phyloP scores from a whole-genome alignment of 1,139 yeast species.

The Magnusiomyces clavatus region DNA sequence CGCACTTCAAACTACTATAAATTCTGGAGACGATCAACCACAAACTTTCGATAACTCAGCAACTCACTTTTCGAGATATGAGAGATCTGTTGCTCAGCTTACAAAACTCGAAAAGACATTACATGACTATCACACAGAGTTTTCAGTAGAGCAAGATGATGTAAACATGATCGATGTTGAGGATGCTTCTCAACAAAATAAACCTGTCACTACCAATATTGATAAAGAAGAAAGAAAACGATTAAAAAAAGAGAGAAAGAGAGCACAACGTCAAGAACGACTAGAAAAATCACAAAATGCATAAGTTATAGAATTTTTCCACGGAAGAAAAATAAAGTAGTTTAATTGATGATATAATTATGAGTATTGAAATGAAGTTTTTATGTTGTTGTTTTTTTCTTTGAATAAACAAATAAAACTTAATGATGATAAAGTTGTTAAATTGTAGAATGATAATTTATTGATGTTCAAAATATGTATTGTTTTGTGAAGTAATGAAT shows the following conservation, averaged over 20 bases:
- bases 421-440: no score
- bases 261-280: not conserved
- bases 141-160: conserved; percentile 9
- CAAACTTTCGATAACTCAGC: conserved; percentile 10
- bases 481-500: no score
- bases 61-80: conserved; percentile 17
- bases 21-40: conserved; percentile 6
- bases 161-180: conserved; percentile 4
- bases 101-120: conserved; percentile 62
- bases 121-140: conserved; percentile 7
- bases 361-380: not conserved
- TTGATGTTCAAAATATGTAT: no score
- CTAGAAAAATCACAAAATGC: not conserved
- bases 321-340: no score
- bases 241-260: conserved; percentile 35
- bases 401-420: not conserved
- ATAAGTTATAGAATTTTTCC: no score
- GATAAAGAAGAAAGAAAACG: conserved; percentile 32
- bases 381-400: not conserved
- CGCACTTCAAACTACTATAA: conserved; percentile 10
- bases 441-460: no score
- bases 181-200: conserved; percentile 6
- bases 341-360: not conserved
- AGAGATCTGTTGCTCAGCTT: conserved; percentile 47
- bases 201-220: conserved; percentile 11